These are phyloP conservation scores for Botrytis squamosa DNA, from an alignment of 2,329 filamentous ascomycete species.

Conservation along the genomic window DNA sequence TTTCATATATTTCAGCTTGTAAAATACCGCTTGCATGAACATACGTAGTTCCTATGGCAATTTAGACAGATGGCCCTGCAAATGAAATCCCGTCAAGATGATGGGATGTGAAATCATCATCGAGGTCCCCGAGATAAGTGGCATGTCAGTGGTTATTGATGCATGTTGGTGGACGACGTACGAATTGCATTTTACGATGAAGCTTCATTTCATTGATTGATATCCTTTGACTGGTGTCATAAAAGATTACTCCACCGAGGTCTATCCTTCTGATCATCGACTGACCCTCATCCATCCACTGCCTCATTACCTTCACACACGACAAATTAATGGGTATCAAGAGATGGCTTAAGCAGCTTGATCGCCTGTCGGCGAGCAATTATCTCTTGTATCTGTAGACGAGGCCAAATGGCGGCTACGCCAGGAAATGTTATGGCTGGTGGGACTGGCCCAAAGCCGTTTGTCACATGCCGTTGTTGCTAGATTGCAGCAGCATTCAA, in stretches of 20 bases:
- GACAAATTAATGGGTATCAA: conserved; percentile 41
- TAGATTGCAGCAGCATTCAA: background rate
- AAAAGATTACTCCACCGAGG: background rate
- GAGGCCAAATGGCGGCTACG: background rate
- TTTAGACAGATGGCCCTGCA: background rate
- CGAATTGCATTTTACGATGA: background rate
- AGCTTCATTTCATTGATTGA: background rate
- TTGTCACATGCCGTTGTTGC: background rate
- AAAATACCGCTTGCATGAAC: background rate
- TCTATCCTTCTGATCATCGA: conserved; percentile 58
- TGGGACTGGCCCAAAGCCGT: background rate
- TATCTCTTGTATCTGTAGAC: background rate
- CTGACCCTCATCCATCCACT: conserved; percentile 57
- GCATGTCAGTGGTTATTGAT: background rate
- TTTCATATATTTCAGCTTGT: background rate
- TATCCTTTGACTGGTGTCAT: background rate
- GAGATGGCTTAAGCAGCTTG: background rate
- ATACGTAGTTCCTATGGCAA: background rate
- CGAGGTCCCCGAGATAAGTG: background rate
- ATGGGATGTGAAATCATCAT: background rate
- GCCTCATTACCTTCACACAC: conserved; percentile 44
- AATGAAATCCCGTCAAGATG: background rate
- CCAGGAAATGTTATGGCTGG: background rate
- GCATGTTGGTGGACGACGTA: conserved; percentile 31
- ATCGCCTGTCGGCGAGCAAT: background rate